A percentile compares a stretch with the other conserved stretches of the same genome.
Evolutionary conservation across 129 eudicot species (phyloP).

Genomic region (Tagetes erecta): DNA sequence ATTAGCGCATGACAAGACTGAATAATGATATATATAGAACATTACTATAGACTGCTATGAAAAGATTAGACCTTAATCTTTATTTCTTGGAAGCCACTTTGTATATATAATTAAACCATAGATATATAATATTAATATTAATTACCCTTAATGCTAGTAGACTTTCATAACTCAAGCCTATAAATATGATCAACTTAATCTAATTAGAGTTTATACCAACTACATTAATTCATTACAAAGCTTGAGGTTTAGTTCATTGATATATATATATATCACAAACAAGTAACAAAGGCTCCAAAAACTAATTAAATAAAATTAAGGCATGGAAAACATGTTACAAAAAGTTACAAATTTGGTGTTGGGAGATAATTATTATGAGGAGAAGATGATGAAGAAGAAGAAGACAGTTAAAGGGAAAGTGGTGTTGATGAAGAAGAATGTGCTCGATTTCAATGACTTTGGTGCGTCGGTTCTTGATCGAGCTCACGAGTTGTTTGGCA

Average conservation of each 20-base stretch:
- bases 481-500: conserved; percentile 39
- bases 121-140: neutral
- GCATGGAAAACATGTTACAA: conserved; percentile 6
- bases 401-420: conserved; percentile 46
- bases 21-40: neutral
- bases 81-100: neutral
- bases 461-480: conserved; percentile 46
- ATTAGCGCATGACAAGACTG: neutral
- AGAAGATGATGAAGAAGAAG: neutral
- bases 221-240: conserved; percentile 9
- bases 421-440: conserved; percentile 56
- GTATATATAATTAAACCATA: too few species aligned
- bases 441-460: conserved; percentile 43
- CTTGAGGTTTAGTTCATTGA: conserved; percentile 6
- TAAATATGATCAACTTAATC: conserved; percentile 5
- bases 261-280: neutral
- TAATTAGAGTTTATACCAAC: conserved; percentile 11
- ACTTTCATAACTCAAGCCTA: neutral
- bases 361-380: neutral
- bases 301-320: neutral
- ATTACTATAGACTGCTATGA: neutral
- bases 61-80: neutral
- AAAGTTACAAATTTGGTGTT: neutral
- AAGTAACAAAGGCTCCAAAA: neutral
- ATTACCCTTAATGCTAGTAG: neutral